phyloP scores from a whole-genome alignment of 164 flowering plant species.

The Piper longum region DNA sequence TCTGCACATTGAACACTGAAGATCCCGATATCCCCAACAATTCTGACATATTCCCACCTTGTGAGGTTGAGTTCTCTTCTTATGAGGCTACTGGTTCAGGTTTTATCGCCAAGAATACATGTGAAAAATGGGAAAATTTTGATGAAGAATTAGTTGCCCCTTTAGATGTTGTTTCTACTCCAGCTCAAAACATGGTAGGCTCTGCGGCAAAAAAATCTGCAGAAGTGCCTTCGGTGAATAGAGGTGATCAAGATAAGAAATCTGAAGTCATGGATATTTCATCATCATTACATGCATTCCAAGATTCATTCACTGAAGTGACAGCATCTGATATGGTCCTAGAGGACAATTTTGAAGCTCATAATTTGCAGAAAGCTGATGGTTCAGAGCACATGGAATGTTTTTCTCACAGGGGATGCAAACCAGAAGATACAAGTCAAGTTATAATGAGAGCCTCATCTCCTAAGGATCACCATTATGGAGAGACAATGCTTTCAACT shows the following conservation, averaged over 20 bases:
- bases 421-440: constrained; percentile 17
- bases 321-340: constrained; percentile 2
- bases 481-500: neutral
- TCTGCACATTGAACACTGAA: constrained; percentile 57
- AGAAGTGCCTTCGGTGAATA: constrained; percentile 8
- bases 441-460: neutral
- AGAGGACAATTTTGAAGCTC: constrained; percentile 16
- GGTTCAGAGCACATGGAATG: constrained; percentile 11
- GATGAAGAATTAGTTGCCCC: constrained; percentile 13
- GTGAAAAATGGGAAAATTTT: constrained; percentile 12
- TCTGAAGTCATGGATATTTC: constrained; percentile 10
- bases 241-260: constrained; percentile 12
- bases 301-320: neutral
- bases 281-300: neutral
- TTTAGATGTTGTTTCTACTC: constrained; percentile 8
- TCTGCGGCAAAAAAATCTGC: constrained; percentile 16
- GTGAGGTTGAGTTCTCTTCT: constrained; percentile 8
- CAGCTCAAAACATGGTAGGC: constrained; percentile 9
- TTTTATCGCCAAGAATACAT: constrained; percentile 11
- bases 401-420: constrained; percentile 11
- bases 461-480: neutral
- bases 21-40: constrained; percentile 67
- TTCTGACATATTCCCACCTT: constrained; percentile 37
- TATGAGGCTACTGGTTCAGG: constrained; percentile 7
- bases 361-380: constrained; percentile 11